Evolutionary conservation across 1,284 basidiomycete genomes (phyloP), one percentile per base, ranked within the genome.

Genomic region (Rhodotorula sp.): DNA sequence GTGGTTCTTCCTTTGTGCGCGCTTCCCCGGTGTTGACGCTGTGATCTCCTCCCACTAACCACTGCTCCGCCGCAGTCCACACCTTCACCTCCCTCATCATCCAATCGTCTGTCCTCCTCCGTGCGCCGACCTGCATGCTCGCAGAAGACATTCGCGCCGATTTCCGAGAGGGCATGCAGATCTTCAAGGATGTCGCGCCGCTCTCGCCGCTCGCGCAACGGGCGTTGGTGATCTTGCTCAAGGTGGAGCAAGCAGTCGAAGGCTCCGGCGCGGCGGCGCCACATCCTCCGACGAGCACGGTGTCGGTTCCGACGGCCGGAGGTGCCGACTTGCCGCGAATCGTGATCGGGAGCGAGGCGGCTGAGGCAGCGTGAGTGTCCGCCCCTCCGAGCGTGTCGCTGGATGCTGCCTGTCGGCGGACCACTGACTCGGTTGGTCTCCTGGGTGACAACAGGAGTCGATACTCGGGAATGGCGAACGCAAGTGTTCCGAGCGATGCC

Each of bases 31-130:
- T 19, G 14, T 7, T 16, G 16, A 26, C 5, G n/a, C 47, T 28
- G n/a, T n/a, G 23, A 38, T 10, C 15, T 6, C 23, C 23, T 16
- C 16, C 15, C 3, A 18, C 28, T 28, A 2, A 8, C 21, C 8
- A 14, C n/a, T 19, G 14, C 28, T 28, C 7, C 21, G 7, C 18
- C 26, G 43, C 63, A 73, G 72, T 77, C 72, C 76, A 77, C 52
- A 70, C 75, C 16, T 77, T 74, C 64, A 77, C 75, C 2, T 71
- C 74, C n/a, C 72, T 72, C 4, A 71, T 76, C 5, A 77, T 77
- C 55, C 75, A 76, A 48, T 68, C 71, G 56, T 70, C 66, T 1
- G 76, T 77, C 0, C 48, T 77, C 49, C 66, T 75, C 5, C 72
- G 72, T 6, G 73, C 71, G 3, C 76, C 76, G 8, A 47, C 59